Conservation (phyloP, 1,284 basidiomycete genomes). For the Agaricales sp. region DNA sequence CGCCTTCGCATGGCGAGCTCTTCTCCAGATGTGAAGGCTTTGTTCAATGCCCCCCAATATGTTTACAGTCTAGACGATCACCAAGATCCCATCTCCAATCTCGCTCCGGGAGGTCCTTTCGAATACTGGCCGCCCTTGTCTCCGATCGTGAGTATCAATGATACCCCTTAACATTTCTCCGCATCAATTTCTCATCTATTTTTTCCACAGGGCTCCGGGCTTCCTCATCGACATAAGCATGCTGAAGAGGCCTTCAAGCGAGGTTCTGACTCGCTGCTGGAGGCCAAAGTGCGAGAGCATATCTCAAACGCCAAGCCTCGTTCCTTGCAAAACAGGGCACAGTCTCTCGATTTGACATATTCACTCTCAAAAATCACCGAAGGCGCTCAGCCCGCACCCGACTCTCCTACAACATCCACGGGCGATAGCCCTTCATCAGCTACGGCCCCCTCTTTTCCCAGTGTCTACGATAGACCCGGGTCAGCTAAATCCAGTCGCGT, state of each 20-base stretch:
- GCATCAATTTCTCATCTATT: conserved; percentile 5
- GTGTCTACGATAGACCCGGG: neutral
- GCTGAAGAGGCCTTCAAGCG: conserved; percentile 72
- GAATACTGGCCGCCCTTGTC: conserved; percentile 73
- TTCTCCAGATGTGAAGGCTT: conserved; percentile 89
- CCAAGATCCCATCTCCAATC: conserved; percentile 51
- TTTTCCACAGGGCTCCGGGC: conserved; percentile 45
- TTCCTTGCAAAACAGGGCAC: conserved; percentile 68
- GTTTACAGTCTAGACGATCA: conserved; percentile 68
- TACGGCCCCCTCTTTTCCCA: conserved; percentile 67
- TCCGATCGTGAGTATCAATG: conserved; percentile 50
- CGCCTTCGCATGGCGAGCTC: conserved; percentile 77
- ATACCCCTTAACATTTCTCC: neutral
- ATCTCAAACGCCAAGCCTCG: conserved; percentile 49
- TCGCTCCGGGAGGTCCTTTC: conserved; percentile 32
- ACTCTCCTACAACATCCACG: conserved; percentile 69
- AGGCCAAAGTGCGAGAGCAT: conserved; percentile 76
- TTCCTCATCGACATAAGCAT: conserved; percentile 52
- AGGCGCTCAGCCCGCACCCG: conserved; percentile 51
- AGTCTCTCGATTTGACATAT: conserved; percentile 71
- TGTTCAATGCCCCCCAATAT: conserved; percentile 74
- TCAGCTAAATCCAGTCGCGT: conserved; percentile 24
- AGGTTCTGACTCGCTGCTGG: conserved; percentile 81
- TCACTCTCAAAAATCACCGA: conserved; percentile 71
- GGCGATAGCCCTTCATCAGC: conserved; percentile 64